Conservation (phyloP, 768 basidiomycete species). For the Lactarius trivialis region DNA sequence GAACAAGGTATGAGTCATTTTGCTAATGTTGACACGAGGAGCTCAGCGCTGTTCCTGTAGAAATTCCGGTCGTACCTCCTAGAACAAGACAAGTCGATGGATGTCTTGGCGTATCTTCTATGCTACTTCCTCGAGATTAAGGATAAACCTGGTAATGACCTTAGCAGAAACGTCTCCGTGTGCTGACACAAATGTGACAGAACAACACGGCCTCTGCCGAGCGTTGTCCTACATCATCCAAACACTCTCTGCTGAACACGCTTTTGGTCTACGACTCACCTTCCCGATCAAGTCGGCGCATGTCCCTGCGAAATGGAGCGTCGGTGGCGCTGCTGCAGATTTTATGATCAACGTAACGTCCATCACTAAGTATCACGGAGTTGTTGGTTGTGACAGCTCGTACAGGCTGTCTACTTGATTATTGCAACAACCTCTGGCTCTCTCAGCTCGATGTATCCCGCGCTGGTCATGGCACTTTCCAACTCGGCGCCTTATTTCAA, state of each 20-base stretch:
- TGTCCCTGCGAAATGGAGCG: slow-evolving; percentile 72
- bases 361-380: background rate
- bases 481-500: slow-evolving; percentile 86
- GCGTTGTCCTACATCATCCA: slow-evolving; percentile 90
- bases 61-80: slow-evolving; percentile 83
- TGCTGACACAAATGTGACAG: slow-evolving; percentile 34
- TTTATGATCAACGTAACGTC: slow-evolving; percentile 78
- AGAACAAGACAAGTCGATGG: slow-evolving; percentile 72
- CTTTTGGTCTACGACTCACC: slow-evolving; percentile 67
- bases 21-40: background rate
- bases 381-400: slow-evolving; percentile 12
- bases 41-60: slow-evolving; percentile 36
- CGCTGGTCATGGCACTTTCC: slow-evolving; percentile 82
- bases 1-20: slow-evolving; percentile 60
- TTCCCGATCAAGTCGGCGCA: slow-evolving; percentile 51
- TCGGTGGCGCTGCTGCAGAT: slow-evolving; percentile 69
- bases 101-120: slow-evolving; percentile 71
- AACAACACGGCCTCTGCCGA: slow-evolving; percentile 87
- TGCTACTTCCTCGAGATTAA: slow-evolving; percentile 84
- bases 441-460: slow-evolving; percentile 82
- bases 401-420: slow-evolving; percentile 74
- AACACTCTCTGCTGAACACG: slow-evolving; percentile 76
- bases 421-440: slow-evolving; percentile 82
- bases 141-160: slow-evolving; percentile 77
- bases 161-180: slow-evolving; percentile 7